Base-by-base conservation (phyloP, 2,329 filamentous ascomycete genomes). In the Pseudocercospora ulei region DNA sequence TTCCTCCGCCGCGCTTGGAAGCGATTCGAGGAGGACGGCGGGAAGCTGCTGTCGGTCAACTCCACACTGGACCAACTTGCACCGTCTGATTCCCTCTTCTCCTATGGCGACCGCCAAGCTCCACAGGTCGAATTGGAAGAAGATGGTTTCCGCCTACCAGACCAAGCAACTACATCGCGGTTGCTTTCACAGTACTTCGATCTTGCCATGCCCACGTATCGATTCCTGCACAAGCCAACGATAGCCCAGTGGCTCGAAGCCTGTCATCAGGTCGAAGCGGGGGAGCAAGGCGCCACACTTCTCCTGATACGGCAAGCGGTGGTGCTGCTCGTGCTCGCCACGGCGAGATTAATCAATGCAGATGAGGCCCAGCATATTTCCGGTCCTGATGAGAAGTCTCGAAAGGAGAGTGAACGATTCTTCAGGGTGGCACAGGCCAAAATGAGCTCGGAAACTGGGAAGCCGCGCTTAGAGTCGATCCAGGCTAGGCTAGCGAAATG, bases 311-410 rank as follows among this genome's bases (percentile, higher is more conserved):
- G 62, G 35, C 59, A 64, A 1, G 69, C 69, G 0, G 49, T 72
- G 12, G 53, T 75, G 1, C 64, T 73, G 22, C 65, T 73, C 52
- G 65, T 72, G 1, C 67, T 76, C 46, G 72, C 72, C 0, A 70
- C 72, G 12, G 69, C 56, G 13, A 36, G 43, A 2, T 19, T 58
- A 2, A 54, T 58, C 35, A 46, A 53, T 19, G 43, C 44, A 7
- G 49, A 51, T 19, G 63, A 8, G 33, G 20, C 25, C 20, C 36
- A 18, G 31, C 29, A 19, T 35, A 48, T 35, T 19, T 41, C 19
- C 3, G 41, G 29, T 13, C 41, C 46, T 3, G 49, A 53, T 25
- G 49, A 50, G 13, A 40, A 33, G 16, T 49, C 44, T 4, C 31
- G 44, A 28, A 39, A 41, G 3, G 34, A 54, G 43, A 41, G 63